A percentile compares a stretch with the other conserved stretches of the same genome.
Evolutionary conservation across 2,329 filamentous ascomycete species (phyloP).

Genomic region (Trichoderma oligosporum): DNA sequence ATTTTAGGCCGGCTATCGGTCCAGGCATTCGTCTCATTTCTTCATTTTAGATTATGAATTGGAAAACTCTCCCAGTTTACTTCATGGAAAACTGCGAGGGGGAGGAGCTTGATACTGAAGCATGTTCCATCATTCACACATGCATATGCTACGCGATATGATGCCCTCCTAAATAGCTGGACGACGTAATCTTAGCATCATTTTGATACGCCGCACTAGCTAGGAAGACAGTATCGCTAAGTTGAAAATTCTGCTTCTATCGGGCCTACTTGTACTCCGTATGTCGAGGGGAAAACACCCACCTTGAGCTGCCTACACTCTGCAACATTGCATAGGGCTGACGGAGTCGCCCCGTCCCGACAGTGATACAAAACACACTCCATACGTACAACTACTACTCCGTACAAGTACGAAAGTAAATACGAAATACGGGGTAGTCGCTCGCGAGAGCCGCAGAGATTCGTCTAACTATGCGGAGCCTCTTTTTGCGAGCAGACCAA

Average conservation of each 20-base stretch:
- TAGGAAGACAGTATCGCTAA: background rate
- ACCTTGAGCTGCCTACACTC: background rate
- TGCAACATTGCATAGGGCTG: slow-evolving; percentile 16
- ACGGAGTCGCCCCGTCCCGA: background rate
- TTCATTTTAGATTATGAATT: too few relatives aligned
- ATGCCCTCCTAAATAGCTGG: background rate
- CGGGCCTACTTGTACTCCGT: background rate
- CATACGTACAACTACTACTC: too few relatives aligned
- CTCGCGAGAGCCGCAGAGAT: background rate
- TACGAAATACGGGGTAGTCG: background rate
- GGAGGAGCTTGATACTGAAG: background rate
- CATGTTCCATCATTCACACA: background rate
- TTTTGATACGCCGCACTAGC: background rate
- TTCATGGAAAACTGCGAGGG: too few relatives aligned
- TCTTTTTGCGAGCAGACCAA: background rate
- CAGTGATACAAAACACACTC: background rate
- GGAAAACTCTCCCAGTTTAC: too few relatives aligned
- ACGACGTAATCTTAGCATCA: background rate
- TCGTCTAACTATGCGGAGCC: background rate
- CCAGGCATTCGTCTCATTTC: too few relatives aligned
- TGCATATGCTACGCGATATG: background rate
- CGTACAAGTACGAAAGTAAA: too few relatives aligned
- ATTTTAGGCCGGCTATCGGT: too few relatives aligned
- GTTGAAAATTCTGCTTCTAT: background rate
- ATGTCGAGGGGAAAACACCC: background rate